Evolutionary conservation across 2,329 filamentous ascomycete genomes (phyloP).

Genomic region (Aspergillus novoparasiticus): DNA sequence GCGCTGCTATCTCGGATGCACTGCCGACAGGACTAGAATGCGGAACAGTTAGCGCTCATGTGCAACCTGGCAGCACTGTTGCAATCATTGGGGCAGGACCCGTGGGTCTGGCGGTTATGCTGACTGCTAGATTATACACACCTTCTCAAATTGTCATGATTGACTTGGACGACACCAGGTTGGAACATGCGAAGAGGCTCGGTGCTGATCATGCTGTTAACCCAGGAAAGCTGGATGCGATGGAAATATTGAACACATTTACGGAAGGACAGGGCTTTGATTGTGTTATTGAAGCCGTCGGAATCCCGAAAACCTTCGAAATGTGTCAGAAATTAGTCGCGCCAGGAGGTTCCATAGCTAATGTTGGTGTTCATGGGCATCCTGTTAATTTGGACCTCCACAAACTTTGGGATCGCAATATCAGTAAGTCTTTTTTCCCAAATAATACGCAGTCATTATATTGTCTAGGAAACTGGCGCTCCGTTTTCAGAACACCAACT

Average conservation of each 20-base stretch:
- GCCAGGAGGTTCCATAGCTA: constrained; percentile 57
- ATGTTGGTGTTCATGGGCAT: constrained; percentile 61
- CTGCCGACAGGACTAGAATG: constrained; percentile 60
- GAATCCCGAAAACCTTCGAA: constrained; percentile 56
- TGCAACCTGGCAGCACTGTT: constrained; percentile 56
- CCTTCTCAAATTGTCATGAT: constrained; percentile 56
- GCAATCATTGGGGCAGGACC: constrained; percentile 60
- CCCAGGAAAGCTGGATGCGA: constrained; percentile 38
- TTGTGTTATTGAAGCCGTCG: constrained; percentile 61
- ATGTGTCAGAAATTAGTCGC: constrained; percentile 58
- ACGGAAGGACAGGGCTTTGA: constrained; percentile 59
- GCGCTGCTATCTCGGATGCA: constrained; percentile 59
- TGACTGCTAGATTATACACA: constrained; percentile 58
- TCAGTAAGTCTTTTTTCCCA: constrained; percentile 42
- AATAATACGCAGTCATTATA: no score
- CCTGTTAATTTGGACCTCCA: constrained; percentile 57
- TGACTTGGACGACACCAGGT: constrained; percentile 53
- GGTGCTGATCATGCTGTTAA: constrained; percentile 53
- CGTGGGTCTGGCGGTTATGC: constrained; percentile 57
- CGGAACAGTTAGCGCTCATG: constrained; percentile 55
- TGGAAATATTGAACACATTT: constrained; percentile 44
- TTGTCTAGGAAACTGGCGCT: neutral
- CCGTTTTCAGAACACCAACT: neutral
- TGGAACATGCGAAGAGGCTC: constrained; percentile 51
- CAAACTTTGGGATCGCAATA: constrained; percentile 58